These are phyloP conservation scores for Zymoseptoria ardabiliae DNA, from an alignment of 2,329 filamentous ascomycete genomes.

Conservation along the genomic window DNA sequence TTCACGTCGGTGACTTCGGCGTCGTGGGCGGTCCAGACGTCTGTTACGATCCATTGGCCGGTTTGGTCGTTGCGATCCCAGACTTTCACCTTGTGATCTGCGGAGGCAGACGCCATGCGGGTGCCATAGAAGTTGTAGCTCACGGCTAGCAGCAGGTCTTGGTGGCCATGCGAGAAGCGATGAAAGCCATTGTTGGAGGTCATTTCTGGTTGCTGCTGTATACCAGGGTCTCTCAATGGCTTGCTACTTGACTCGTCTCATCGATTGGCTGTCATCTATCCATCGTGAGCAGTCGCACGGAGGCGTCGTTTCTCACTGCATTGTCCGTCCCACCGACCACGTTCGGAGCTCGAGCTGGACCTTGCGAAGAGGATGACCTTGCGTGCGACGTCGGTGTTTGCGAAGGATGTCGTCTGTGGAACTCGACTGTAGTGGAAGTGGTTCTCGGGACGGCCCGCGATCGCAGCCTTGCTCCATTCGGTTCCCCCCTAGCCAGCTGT, in stretches of 20 bases:
- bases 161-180: slow-evolving; percentile 66
- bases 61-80: slow-evolving; percentile 75
- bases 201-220: slow-evolving; percentile 10
- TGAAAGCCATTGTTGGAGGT: slow-evolving; percentile 31
- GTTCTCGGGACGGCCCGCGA: background rate
- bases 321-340: background rate
- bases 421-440: background rate
- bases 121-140: slow-evolving; percentile 91
- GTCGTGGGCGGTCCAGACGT: slow-evolving; percentile 85
- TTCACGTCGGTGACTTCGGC: slow-evolving; percentile 86
- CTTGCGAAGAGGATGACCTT: background rate
- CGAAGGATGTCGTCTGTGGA: background rate
- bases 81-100: slow-evolving; percentile 87
- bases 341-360: background rate
- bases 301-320: background rate
- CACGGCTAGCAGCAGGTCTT: slow-evolving; percentile 74
- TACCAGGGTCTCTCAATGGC: background rate
- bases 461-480: background rate
- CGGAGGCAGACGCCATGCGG: slow-evolving; percentile 81
- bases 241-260: background rate
- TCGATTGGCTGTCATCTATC: background rate
- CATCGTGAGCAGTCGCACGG: background rate
- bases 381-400: background rate
- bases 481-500: background rate
- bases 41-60: slow-evolving; percentile 68